Percentiles rank a stretch among this genome's conserved stretches.
Evolutionary conservation across 1,139 yeast species (phyloP).

Genomic region (Zygoascus sp.): DNA sequence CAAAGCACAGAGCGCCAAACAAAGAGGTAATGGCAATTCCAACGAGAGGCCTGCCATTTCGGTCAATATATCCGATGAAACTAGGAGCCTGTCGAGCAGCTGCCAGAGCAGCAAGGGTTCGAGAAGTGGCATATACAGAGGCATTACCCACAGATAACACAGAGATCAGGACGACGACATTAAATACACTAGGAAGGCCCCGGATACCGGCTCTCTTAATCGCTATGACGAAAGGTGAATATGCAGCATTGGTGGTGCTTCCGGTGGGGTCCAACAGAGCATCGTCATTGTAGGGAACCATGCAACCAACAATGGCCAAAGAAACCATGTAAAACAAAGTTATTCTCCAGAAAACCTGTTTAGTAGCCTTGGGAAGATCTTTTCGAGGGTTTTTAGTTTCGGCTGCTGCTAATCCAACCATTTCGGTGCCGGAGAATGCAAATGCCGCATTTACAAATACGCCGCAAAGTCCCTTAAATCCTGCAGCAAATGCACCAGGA

Average conservation of each 20-base stretch:
- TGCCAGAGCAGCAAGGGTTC: constrained; percentile 78
- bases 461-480: constrained; percentile 76
- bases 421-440: constrained; percentile 79
- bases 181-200: constrained; percentile 66
- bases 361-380: constrained; percentile 62
- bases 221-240: constrained; percentile 71
- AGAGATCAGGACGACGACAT: constrained; percentile 66
- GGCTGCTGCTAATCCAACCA: constrained; percentile 80
- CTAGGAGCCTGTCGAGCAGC: constrained; percentile 79
- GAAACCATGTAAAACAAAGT: constrained; percentile 59
- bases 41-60: constrained; percentile 66
- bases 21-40: constrained; percentile 55
- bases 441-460: constrained; percentile 84
- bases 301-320: constrained; percentile 53
- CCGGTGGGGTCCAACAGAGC: constrained; percentile 43
- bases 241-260: constrained; percentile 46
- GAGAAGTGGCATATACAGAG: constrained; percentile 70
- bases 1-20: constrained; percentile 66
- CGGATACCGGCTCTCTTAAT: constrained; percentile 52
- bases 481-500: constrained; percentile 62
- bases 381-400: constrained; percentile 73
- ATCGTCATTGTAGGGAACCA: constrained; percentile 57
- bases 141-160: constrained; percentile 73
- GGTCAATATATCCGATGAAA: constrained; percentile 67
- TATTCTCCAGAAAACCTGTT: constrained; percentile 72